Evolutionary conservation across 495 filamentous ascomycete genomes (phyloP), one percentile per base, ranked within the genome.

Genomic region (Umbilicaria muhlenbergii): DNA sequence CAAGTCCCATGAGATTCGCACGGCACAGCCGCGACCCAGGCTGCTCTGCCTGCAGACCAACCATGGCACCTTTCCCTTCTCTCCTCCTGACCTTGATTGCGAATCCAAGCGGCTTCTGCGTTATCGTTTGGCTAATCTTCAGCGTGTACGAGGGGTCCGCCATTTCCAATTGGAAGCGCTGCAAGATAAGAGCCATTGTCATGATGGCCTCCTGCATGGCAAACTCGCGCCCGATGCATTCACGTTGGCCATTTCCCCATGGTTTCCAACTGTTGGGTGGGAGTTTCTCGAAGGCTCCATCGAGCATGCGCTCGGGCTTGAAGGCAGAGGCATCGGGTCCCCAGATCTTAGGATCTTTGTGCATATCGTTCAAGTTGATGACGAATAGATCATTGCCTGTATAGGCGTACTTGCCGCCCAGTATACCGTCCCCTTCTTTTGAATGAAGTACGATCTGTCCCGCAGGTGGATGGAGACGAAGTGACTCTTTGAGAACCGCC

Each of bases 41-140:
- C 1, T 28, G 4, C 8, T 28, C 5, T 8, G 24, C 24, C 24
- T 28, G 24, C 24, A 28, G 24, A 10, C 24, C 24, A 28, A 28
- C 24, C 24, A 28, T 28, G 4, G 6, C 1, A 6, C 24, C 24
- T 10, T 28, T 28, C 6, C 75, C 72, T 19, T 75, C 56, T 8
- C 82, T 66, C 0, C 82, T 58, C 1, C 58, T 68, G 7, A 80
- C 82, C 18, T 67, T 73, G 65, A 91, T 83, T 39, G 68, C 69
- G 56, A 87, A 80, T 37, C 71, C 75, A 42, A 79, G 75, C 0
- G 84, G 84, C 56, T 88, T 91, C 56, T 83, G 71, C 0, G 82
- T 86, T 10, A 86, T 62, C 0, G 80, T 83, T 55, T 81, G 71
- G 55, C 80, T 81, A 50, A 82, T 59, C 45, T 67, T 66, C 7